Conservation (phyloP, 257 asterid genomes). For the Solanum peruvianum region DNA sequence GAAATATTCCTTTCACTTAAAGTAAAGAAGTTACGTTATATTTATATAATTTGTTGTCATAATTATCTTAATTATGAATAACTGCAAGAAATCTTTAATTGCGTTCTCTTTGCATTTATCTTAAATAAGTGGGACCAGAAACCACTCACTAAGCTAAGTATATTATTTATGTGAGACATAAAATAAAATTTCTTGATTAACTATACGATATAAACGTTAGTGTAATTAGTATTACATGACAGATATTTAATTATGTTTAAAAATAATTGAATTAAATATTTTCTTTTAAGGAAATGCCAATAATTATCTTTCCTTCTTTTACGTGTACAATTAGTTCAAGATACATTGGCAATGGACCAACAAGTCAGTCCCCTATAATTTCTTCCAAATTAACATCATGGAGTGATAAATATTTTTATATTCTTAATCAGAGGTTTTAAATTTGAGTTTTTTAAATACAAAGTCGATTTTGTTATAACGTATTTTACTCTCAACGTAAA, state of each 20-base stretch:
- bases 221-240: background rate
- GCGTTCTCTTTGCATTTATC: background rate
- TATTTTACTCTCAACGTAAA: background rate
- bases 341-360: background rate
- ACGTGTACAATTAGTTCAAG: background rate
- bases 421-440: rapidly evolving
- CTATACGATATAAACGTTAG: background rate
- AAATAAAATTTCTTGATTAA: background rate
- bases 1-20: background rate
- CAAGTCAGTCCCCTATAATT: background rate
- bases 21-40: background rate
- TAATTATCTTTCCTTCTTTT: background rate
- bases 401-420: no score
- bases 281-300: background rate
- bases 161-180: background rate
- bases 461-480: rapidly evolving
- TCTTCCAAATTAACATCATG: background rate
- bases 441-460: rapidly evolving
- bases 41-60: background rate
- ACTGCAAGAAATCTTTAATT: background rate
- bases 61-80: background rate
- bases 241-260: background rate
- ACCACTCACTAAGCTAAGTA: background rate
- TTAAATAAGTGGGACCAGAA: background rate
- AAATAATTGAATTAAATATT: background rate